phyloP scores from a whole-genome alignment of 345 rosid genomes.

The Hypericum androsaemum region DNA sequence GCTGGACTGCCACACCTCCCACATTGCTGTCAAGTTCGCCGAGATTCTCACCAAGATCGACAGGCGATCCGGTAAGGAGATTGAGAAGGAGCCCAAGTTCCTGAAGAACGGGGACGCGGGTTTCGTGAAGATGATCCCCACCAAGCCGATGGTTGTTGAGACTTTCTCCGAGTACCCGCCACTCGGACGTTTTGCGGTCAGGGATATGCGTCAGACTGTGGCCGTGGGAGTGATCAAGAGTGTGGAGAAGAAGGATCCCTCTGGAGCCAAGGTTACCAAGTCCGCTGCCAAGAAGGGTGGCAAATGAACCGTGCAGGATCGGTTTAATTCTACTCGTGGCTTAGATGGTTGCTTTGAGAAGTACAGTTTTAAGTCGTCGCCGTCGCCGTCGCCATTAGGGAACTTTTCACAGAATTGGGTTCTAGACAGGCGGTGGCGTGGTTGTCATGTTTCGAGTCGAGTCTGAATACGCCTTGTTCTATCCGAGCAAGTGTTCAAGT shows the following conservation, averaged over 20 bases:
- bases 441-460: not conserved
- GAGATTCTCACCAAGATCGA: conserved; percentile 9
- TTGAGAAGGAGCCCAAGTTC: not conserved
- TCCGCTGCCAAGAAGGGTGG: too few species aligned
- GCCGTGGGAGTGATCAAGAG: too few species aligned
- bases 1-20: not conserved
- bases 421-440: conserved; percentile 17
- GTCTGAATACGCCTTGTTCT: not conserved
- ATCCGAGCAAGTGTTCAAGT: too few species aligned
- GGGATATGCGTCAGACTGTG: conserved; percentile 11
- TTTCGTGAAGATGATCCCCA: conserved; percentile 9
- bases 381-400: conserved; percentile 3
- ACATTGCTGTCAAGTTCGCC: not conserved
- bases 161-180: conserved; percentile 16
- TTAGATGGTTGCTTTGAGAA: conserved; percentile 1
- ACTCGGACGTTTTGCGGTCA: conserved; percentile 16
- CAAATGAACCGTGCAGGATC: conserved; percentile 7
- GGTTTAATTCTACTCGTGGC: not conserved
- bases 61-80: conserved; percentile 10
- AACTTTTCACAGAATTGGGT: conserved; percentile 15
- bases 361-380: not conserved
- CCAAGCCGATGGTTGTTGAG: conserved; percentile 21
- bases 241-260: too few species aligned
- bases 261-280: too few species aligned
- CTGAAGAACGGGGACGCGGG: not conserved